Evolutionary conservation across 1,284 basidiomycete species (phyloP), one percentile per base, ranked within the genome.

Genomic region (Athelia sp.): DNA sequence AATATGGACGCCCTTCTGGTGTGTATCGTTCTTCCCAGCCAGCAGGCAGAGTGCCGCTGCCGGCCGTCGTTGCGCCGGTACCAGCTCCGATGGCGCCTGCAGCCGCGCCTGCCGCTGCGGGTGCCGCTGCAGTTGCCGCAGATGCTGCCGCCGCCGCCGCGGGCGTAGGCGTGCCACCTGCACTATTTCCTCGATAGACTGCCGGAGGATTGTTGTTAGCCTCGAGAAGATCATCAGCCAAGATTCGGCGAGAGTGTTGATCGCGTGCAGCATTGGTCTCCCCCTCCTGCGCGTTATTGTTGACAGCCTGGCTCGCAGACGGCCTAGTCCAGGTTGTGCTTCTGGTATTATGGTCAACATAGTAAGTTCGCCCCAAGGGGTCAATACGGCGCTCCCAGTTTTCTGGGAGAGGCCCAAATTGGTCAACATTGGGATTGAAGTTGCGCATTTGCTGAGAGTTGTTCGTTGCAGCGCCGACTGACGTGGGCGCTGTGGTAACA

Each of bases 11-110:
- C 8, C 93, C 93, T 69, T 96, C 93, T 1, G 93, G 91, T 3
- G 94, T 96, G 70, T 93, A 93, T 43, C 93, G 82, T 70, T 98
- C 94, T 64, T 97, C 93, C 93, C 93, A 97, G 3, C 93, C 94
- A 52, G 91, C 84, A 1, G 93, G 93, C 24, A 97, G 75, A 48
- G 83, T 85, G 0, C 93, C 93, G 1, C 79, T 74, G 8, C 91
- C 92, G 40, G 86, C 79, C 13, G 87, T 89, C 3, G 93, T 93
- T 10, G 78, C 64, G 52, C 76, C 76, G 17, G 73, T 75, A 23
- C 72, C 73, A n/a, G 78, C 70, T 50, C 78, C 70, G 47, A 79
- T 67, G 15, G 75, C 69, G 22, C 73, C 57, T 18, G 17, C 36
- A 10, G 36, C 17, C 19, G 6, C 43, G 19, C 6, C 54, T 19